phyloP scores from a whole-genome alignment of 139 green algal species.

The Chlorella sp. region DNA sequence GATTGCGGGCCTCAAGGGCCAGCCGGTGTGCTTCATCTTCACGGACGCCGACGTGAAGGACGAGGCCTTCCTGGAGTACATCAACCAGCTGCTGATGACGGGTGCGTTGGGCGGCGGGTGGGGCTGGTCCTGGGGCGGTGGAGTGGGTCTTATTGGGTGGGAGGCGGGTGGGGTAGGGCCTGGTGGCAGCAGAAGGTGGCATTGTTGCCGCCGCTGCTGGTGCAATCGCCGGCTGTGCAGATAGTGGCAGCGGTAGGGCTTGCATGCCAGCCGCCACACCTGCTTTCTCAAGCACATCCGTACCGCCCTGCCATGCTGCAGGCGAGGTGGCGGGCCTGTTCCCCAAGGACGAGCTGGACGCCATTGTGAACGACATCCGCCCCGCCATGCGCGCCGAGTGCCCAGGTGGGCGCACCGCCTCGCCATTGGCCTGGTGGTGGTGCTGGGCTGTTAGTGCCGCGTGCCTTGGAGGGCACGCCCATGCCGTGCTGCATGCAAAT shows the following conservation, averaged over 20 bases:
- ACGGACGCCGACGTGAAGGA: conserved; percentile 95
- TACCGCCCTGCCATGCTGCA: background rate
- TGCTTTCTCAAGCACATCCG: no score
- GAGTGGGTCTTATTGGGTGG: background rate
- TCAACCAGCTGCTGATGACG: conserved; percentile 98
- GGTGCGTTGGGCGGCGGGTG: conserved; percentile 38
- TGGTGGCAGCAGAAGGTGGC: no score
- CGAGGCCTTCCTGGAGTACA: conserved; percentile 96
- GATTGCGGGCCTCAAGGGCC: conserved; percentile 92
- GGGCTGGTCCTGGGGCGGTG: background rate
- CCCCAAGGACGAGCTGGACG: conserved; percentile 95
- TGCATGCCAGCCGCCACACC: no score
- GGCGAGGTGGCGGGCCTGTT: conserved; percentile 90
- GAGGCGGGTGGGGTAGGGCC: background rate
- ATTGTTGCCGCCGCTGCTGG: no score
- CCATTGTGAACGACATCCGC: conserved; percentile 92
- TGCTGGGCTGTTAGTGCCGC: background rate
- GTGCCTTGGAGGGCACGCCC: background rate
- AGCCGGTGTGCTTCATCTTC: conserved; percentile 93
- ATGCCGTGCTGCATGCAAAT: background rate
- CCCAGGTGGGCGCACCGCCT: conserved; percentile 31
- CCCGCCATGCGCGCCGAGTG: conserved; percentile 69
- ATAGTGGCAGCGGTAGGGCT: no score
- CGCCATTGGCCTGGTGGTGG: no score
- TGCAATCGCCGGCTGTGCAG: no score